Evolutionary conservation across 306 rosid species (phyloP).

Genomic region (Casuarina glauca): DNA sequence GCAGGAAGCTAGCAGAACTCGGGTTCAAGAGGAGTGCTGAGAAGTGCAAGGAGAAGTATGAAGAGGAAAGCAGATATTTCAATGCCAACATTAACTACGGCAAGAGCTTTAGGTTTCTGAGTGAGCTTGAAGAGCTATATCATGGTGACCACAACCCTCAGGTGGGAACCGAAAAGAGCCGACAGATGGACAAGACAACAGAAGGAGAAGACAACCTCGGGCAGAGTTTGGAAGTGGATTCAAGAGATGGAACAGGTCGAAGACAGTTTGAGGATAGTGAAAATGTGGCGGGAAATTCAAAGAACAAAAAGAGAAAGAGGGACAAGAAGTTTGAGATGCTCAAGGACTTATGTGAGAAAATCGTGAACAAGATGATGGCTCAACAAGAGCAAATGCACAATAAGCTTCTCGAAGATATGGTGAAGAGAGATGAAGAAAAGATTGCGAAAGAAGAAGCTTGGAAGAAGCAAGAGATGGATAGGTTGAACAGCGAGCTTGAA

Average conservation of each 20-base stretch:
- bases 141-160: conserved; percentile 23
- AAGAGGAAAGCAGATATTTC: conserved; percentile 71
- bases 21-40: conserved; percentile 76
- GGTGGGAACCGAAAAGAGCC: conserved; percentile 21
- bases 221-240: conserved; percentile 16
- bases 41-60: conserved; percentile 86
- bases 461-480: conserved; percentile 75
- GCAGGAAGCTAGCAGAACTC: conserved; percentile 79
- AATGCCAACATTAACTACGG: conserved; percentile 42
- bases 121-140: conserved; percentile 66
- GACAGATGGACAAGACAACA: conserved; percentile 10
- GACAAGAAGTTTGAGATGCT: conserved; percentile 53
- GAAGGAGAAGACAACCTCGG: conserved; percentile 26
- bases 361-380: conserved; percentile 69
- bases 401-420: conserved; percentile 68
- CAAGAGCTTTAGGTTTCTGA: conserved; percentile 51
- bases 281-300: conserved; percentile 21
- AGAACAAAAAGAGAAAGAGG: conserved; percentile 49
- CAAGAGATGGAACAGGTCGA: conserved; percentile 14
- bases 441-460: conserved; percentile 66
- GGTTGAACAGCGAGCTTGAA: conserved; percentile 76
- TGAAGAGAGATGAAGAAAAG: conserved; percentile 70
- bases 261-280: conserved; percentile 14
- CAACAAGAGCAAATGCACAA: conserved; percentile 80
- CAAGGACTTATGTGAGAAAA: conserved; percentile 63